These are phyloP conservation scores for Glaciozyma martinii DNA, from an alignment of 768 basidiomycete genomes.

Conservation along the genomic window DNA sequence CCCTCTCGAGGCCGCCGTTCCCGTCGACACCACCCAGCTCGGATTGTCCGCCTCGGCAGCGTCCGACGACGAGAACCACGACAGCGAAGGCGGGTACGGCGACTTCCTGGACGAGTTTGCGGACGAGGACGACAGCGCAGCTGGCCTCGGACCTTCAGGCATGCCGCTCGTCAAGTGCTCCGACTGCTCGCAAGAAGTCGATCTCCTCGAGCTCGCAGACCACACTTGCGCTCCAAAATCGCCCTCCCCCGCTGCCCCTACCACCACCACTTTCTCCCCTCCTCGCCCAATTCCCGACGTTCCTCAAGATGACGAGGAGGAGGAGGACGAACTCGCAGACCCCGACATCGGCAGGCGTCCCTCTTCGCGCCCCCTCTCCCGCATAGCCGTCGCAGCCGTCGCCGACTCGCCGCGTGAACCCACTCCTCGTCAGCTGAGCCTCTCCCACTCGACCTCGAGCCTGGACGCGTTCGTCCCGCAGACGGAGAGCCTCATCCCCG, in stretches of 20 bases:
- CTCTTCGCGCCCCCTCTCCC: no score
- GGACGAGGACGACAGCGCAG: neutral
- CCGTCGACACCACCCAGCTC: neutral
- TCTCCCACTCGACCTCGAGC: neutral
- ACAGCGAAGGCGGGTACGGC: neutral
- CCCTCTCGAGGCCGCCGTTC: neutral
- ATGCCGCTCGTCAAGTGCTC: constrained; percentile 20
- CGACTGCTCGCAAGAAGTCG: constrained; percentile 12
- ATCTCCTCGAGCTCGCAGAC: constrained; percentile 13
- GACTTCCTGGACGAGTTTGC: neutral
- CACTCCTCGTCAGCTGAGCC: no score
- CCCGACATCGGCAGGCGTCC: no score
- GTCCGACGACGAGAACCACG: neutral
- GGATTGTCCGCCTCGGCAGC: neutral
- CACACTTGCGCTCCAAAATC: neutral
- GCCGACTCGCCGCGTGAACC: no score
- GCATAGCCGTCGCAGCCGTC: no score
- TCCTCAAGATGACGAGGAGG: no score
- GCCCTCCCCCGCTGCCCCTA: no score
- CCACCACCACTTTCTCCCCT: no score
- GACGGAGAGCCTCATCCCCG: constrained; percentile 11
- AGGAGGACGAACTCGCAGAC: no score
- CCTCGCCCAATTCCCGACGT: no score
- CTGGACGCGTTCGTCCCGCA: constrained; percentile 19
- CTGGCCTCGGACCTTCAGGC: neutral